phyloP scores from a whole-genome alignment of 345 rosid genomes.

The Orychophragmus violaceus region DNA sequence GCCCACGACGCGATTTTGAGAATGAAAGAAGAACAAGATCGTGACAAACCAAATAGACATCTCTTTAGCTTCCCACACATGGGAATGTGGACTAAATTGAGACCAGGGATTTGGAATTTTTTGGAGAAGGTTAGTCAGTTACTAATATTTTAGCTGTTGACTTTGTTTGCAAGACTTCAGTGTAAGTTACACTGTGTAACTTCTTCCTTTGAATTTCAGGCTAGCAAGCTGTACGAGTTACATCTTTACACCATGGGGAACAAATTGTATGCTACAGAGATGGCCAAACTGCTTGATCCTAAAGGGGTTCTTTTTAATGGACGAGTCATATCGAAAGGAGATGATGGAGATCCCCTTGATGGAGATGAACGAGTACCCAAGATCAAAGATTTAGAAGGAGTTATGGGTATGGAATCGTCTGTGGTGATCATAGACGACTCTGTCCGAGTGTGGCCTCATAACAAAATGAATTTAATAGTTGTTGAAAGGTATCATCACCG shows the following conservation, averaged over 20 bases:
- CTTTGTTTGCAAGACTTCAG: neutral
- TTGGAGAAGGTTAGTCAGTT: constrained; percentile 68
- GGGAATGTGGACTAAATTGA: constrained; percentile 99
- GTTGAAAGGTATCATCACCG: constrained; percentile 69
- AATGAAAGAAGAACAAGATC: constrained; percentile 94
- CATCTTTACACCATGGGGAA: constrained; percentile 99
- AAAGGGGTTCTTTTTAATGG: constrained; percentile 80
- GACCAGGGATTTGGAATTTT: constrained; percentile 97
- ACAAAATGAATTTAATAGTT: constrained; percentile 81
- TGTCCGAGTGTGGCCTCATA: constrained; percentile 95
- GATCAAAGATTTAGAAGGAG: constrained; percentile 98
- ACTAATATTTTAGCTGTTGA: neutral
- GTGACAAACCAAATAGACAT: constrained; percentile 77
- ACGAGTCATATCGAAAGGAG: constrained; percentile 95
- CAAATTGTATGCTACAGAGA: constrained; percentile 97
- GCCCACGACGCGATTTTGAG: constrained; percentile 80
- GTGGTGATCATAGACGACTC: constrained; percentile 97
- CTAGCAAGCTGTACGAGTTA: constrained; percentile 81
- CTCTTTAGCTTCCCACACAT: constrained; percentile 84
- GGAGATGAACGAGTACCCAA: constrained; percentile 89
- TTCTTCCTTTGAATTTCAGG: constrained; percentile 41
- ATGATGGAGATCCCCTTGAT: constrained; percentile 77
- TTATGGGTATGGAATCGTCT: constrained; percentile 94
- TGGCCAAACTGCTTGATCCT: constrained; percentile 98
- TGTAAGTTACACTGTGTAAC: too few relatives aligned